Base-by-base conservation (phyloP, 805 yeast species). In the Wickerhamomyces queroliae region DNA sequence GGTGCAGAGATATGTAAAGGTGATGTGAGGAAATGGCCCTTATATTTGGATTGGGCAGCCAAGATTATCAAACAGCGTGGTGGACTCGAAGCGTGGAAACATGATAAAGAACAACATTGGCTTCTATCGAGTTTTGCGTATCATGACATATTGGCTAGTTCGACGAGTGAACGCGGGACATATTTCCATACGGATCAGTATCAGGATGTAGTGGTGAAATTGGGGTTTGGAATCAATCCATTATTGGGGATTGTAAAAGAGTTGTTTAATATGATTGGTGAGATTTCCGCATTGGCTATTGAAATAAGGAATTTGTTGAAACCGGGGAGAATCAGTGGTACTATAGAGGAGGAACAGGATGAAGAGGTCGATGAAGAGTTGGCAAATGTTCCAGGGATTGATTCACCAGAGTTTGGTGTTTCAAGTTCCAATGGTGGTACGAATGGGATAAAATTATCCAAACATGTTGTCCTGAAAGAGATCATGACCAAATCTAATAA, bases 1-100 rank as follows among this genome's bases (percentile, higher is more conserved):
- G 87, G 83, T n/a, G 90, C 86, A 1, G 89, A 84, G 53, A 83
- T 86, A 38, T 85, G 91, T 60, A 73, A 78, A 46, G 95, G 95
- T 7, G 95, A 86, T 56, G 87, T 83, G 26, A 70, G 70, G 27
- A 76, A 79, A 52, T 86, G 95, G 95, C 73, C 82, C 3, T 67
- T 74, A 21, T 76, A 80, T 50, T 63, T 86, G 41, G 69, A 70
- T 31, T 71, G 78, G 70, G 88, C 89, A 2, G 80, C 86, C 33
- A 72, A 73, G 41, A 62, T 85, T 21, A 72, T 86, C 28, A 64
- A 68, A 40, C 57, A 66, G 38, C 70, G 78, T 44, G 91, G 90
- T 12, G 91, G 91, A 0, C 59, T 82, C 16, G 55, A 59, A 32
- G 61, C 58, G 30, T 69, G 78, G 58, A 72, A 70, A 48, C 66